Evolutionary conservation across 352 stramenopile species (phyloP), one percentile per base, ranked within the genome.

Genomic region (Phytophthora multivora): DNA sequence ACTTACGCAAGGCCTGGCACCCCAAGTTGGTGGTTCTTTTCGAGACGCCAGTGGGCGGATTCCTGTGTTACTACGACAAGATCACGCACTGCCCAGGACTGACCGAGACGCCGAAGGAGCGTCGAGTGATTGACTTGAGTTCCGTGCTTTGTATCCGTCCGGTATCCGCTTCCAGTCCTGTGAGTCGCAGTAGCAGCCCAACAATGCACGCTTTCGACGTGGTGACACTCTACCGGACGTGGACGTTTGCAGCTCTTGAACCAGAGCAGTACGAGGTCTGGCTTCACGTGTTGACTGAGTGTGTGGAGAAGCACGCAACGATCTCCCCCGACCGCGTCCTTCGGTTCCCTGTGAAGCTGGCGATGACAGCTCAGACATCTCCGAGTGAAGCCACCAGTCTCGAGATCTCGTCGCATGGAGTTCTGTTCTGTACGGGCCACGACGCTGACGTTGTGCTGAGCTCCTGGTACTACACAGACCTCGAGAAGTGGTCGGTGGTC

Each of bases 381-480:
- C 59, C 76, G 0, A 76, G 48, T 36, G 77, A 90, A 42, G 67
- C 74, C 2, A 79, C 72, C 2, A 59, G 59, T 7, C 69, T 91
- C 0, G 79, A 90, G 59, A 74, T 91, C 31, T 87, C 80, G 7
- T 57, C 77, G 0, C 74, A 89, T 19, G 80, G 83, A 0, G 73
- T 91, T n/a, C 79, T 67, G 1, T 66, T 91, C 15, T 80, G 59
- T 25, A 73, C 70, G 0, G 79, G 73, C 0, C 64, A 74, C 28
- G 73, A 86, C 10, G 69, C 64, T 0, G 68, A 87, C 13, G 70
- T 71, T 0, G 72, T 85, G 23, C 53, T 89, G 18, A 83, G 79
- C 62, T 80, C 69, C 25, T 91, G 84, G 84, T 93, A 91, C 53
- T 93, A 89, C 39, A 93, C 84, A 0, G 84, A 91, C 8, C 80